Evolutionary conservation across 2,329 filamentous ascomycete species (phyloP).

Genomic region (Ophiostoma pallidulum): DNA sequence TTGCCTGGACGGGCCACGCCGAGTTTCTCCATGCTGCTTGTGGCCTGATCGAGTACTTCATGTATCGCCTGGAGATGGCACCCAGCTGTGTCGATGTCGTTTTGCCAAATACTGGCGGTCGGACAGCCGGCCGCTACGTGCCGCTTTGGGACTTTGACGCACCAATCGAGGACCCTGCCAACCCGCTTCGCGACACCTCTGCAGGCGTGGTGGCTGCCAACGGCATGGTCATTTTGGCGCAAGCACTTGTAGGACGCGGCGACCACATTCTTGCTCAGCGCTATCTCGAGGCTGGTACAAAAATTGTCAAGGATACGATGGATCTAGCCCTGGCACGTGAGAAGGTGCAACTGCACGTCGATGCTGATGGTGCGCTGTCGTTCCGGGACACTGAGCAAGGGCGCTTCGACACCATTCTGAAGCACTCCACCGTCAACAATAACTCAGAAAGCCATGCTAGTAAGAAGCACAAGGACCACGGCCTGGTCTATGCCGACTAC

Average conservation of each 20-base stretch:
- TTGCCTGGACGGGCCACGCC: slow-evolving; percentile 36
- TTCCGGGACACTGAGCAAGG: slow-evolving; percentile 13
- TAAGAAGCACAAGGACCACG: slow-evolving; percentile 22
- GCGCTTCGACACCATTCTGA: slow-evolving; percentile 19
- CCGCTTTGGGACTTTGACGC: slow-evolving; percentile 20
- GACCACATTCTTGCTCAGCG: slow-evolving; percentile 8
- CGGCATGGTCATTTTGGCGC: slow-evolving; percentile 30
- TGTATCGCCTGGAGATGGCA: slow-evolving; percentile 28
- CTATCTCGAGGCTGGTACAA: slow-evolving; percentile 22
- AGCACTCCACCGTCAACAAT: slow-evolving; percentile 23
- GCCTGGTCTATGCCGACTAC: slow-evolving; percentile 38
- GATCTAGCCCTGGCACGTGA: slow-evolving; percentile 20
- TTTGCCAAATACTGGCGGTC: too few species aligned
- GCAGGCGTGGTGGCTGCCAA: slow-evolving; percentile 32
- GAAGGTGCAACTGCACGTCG: too few species aligned
- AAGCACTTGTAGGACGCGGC: slow-evolving; percentile 21
- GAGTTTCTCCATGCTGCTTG: slow-evolving; percentile 36
- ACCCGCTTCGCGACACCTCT: slow-evolving; percentile 25
- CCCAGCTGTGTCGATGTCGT: too few species aligned
- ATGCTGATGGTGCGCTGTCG: too few species aligned
- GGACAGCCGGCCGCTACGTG: slow-evolving; percentile 18
- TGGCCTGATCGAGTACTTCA: slow-evolving; percentile 39
- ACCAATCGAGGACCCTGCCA: background rate
- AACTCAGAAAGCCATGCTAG: slow-evolving; percentile 20
- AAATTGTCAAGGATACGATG: slow-evolving; percentile 23